Base-by-base conservation (phyloP, 2,329 filamentous ascomycete species). In the Beauveria sp. region DNA sequence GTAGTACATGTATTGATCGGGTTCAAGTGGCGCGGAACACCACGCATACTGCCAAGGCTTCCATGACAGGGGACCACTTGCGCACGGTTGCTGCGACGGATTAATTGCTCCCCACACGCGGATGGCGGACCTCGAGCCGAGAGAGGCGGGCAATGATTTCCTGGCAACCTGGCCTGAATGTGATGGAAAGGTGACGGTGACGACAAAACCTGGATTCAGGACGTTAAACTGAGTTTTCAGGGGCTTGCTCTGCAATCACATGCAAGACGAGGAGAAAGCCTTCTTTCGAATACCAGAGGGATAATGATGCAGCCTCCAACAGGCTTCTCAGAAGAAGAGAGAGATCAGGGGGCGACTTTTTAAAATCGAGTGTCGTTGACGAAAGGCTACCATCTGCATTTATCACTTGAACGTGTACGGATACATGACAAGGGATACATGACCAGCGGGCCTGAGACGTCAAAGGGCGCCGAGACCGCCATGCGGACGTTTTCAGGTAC, bases 51-150 rank as follows among this genome's bases (percentile, higher is more conserved):
- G 55, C 40, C 45, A 58, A 58, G 30, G 30, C 28, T 30, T 40
- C n/a, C 10, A 8, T 22, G 16, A 24, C 54, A 26, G 26, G 54
- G 43, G 50, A n/a, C 22, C 20, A 28, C 30, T n/a, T 14, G 55
- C 46, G 55, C 55, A 58, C 55, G 55, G 55, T 42, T 20, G 46
- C 55, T 12, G 30, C 45, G 30, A 40, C 34, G 12, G 45, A 58
- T 50, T 47, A 49, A 58, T 38, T 10, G 34, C 55, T 40, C 55
- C 45, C 55, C 55, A 58, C 22, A 58, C 45, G 55, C 55, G 55
- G 55, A 49, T 50, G 30, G 46, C 55, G 55, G 55, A 50, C 55
- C 20, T 12, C 3, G 20, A 34, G 18, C 55, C 55, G 55, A 45
- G 42, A 28, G 34, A 54, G 7, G 38, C 14, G 18, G 7, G 38